Conservation (phyloP, 1,139 yeast genomes). For the Blastobotrys aristatus region DNA sequence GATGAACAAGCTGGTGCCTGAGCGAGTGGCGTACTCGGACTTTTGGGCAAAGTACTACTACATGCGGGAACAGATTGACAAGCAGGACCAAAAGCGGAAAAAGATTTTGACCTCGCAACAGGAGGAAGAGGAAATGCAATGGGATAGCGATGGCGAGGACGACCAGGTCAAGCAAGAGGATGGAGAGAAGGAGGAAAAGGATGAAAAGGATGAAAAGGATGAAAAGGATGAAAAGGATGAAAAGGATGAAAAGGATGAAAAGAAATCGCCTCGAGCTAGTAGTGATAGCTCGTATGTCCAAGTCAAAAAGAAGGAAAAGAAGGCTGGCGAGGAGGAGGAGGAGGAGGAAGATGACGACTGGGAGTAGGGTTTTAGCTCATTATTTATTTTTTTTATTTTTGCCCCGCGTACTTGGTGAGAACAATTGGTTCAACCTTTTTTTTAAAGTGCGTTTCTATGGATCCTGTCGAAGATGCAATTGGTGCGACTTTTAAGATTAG, state of each 20-base stretch:
- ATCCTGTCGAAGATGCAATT: no score
- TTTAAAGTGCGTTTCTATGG: no score
- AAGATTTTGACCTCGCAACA: slow-evolving; percentile 47
- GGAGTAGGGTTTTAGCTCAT: not conserved
- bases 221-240: not conserved
- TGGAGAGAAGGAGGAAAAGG: not conserved
- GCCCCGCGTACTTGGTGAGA: not conserved
- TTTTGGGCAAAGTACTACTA: slow-evolving; percentile 78
- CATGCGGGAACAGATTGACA: slow-evolving; percentile 50
- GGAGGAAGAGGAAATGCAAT: slow-evolving; percentile 39
- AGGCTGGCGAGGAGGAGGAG: no score
- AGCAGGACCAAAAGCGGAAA: slow-evolving; percentile 64
- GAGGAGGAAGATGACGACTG: not conserved
- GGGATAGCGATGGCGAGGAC: slow-evolving; percentile 59
- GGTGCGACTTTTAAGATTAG: no score
- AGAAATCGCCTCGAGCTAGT: not conserved
- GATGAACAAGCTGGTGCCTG: slow-evolving; percentile 66
- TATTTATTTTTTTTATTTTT: not conserved
- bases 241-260: not conserved
- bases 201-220: not conserved
- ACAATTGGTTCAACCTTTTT: no score
- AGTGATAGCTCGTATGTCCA: not conserved
- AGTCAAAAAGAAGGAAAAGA: no score
- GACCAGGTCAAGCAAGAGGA: slow-evolving; percentile 32
- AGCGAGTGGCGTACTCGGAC: slow-evolving; percentile 48